These are phyloP conservation scores for Dothideomycetes sp. DNA, from an alignment of 2,329 filamentous ascomycete genomes.

Conservation along the genomic window DNA sequence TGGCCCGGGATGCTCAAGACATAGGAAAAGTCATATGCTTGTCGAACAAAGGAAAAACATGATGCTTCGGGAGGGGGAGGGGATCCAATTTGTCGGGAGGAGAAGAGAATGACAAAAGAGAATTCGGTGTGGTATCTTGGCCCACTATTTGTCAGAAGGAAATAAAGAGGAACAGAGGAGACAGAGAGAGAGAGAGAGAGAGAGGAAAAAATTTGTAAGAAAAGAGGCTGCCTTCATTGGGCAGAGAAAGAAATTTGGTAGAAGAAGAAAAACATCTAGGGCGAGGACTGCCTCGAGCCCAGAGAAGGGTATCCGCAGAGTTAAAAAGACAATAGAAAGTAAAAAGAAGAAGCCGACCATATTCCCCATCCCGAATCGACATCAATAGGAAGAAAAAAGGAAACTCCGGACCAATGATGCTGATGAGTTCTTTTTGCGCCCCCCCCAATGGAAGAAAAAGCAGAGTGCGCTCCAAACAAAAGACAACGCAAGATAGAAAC, in stretches of 20 bases:
- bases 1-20: too few species aligned
- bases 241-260: slow-evolving; percentile 1
- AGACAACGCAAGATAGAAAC: slow-evolving; percentile 15
- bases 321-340: slow-evolving; percentile 12
- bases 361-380: neutral
- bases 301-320: slow-evolving; percentile 14
- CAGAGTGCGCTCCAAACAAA: slow-evolving; percentile 15
- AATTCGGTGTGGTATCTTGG: too few species aligned
- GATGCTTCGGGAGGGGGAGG: too few species aligned
- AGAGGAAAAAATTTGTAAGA: neutral
- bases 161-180: slow-evolving; percentile 12
- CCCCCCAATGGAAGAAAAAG: slow-evolving; percentile 18
- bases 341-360: slow-evolving; percentile 6
- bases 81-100: too few species aligned
- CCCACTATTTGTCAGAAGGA: too few species aligned
- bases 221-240: slow-evolving; percentile 8
- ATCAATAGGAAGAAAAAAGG: neutral
- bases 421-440: slow-evolving; percentile 16
- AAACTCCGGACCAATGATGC: slow-evolving; percentile 5
- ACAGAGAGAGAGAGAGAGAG: neutral
- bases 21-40: too few species aligned
- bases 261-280: slow-evolving; percentile 5
- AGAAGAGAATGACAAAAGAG: too few species aligned
- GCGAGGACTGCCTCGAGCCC: slow-evolving; percentile 14
- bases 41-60: too few species aligned